Evolutionary conservation across 805 yeast genomes (phyloP), one percentile per base, ranked within the genome.

Genomic region (Pichia cabralensis): DNA sequence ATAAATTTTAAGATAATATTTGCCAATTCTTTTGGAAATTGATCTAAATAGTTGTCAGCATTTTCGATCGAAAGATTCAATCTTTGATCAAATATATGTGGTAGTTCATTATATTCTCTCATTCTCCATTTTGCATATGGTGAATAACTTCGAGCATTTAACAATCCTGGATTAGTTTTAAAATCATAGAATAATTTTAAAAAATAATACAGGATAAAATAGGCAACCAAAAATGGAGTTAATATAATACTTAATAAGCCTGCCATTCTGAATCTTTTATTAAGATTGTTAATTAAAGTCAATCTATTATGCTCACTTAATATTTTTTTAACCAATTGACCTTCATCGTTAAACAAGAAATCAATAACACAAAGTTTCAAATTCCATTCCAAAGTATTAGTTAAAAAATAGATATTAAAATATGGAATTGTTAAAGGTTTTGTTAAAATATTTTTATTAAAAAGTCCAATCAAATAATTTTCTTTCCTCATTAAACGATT

Each of bases 401-500:
- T 89, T 21, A 92, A 60, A 29, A 71, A 65, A 15, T 50, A 46
- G 5, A 47, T 43, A 9, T 49, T 45, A 17, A 49, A 37, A 11
- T 49, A 13, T 3, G 60, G 56, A 5, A 55, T 42, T 1, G 78
- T 74, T 13, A 85, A 52, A 0, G 80, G 66, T 17, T 83, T 60
- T 48, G 81, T 80, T 28, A 89, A 58, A 1, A 89, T 61, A 39
- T 81, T 74, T 45, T 77, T 82, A 56, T 85, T 88, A 48, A 83
- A 76, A 45, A 92, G 58, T 1, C 96, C 96, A 51, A 92, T 85
- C 67, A 86, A 68, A 55, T 88, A 92, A 52, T 92, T 92, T 41
- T 92, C 98, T 45, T 78, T 83, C 40, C 99, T 66, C 98, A 92
- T 88, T 37, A 92, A 81, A 39, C 98, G 65, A 52, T 92, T 94